Evolutionary conservation across 2,329 filamentous ascomycete genomes (phyloP), one percentile per base, ranked within the genome.

Genomic region (Trichoderma guizhouense): DNA sequence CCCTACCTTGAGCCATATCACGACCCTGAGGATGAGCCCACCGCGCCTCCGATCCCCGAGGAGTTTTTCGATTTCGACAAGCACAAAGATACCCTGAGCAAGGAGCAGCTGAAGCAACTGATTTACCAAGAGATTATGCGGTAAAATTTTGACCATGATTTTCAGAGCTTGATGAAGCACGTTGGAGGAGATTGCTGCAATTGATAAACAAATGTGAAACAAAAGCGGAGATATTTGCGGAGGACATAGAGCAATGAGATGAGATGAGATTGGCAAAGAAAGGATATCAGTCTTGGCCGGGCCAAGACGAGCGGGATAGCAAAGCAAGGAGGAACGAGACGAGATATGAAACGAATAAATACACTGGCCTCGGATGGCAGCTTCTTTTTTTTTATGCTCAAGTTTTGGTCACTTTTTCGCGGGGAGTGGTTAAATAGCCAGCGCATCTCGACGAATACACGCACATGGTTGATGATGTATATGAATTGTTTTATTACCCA

Each of bases 41-140:
- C 94, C 14, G 96, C 96, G 21, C 93, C 95, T 57, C 95, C 96
- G 26, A 99, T 99, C 79, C 96, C 96, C 26, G 95, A 98, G 82
- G 95, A 97, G 82, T 99, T 99, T 87, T 99, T 99, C 82, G 96
- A 99, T 84, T 99, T 99, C 83, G 96, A 99, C 84, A 98, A 98
- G 89, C 97, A 98, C 88, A 99, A 99, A 90, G 96, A 99, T 83
- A 96, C 92, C 79, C 85, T 99, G 79, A 98, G 93, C 86, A 99
- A 99, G 86, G 96, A 99, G 85, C 94, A 99, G 84, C 84, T 99
- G 82, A 98, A 98, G 87, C 89, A 96, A 79, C 87, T 99, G 81
- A 99, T 99, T 83, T 99, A 95, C 84, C 91, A 98, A 82, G 96
- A 99, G 86, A 98, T 98, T 79, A 98, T 90, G 88, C 86, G 88